Evolutionary conservation across 495 filamentous ascomycete genomes (phyloP), one percentile per base, ranked within the genome.

Genomic region (Penicillium bovifimosum): DNA sequence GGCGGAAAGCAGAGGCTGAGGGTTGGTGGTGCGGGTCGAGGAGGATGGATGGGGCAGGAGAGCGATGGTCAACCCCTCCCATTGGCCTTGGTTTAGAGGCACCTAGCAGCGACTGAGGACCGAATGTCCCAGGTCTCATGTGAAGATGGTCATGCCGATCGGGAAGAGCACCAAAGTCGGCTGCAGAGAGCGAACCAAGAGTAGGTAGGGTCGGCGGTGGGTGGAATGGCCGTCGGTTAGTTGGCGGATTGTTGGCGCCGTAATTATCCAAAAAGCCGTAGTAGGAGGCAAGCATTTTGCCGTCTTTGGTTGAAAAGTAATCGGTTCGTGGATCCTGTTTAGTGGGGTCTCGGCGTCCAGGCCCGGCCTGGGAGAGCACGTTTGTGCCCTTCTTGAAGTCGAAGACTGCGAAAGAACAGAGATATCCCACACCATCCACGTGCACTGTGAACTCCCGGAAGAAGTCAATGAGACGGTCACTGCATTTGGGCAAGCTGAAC

Each of bases 341-440:
- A 11, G 59, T 50, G 6, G 61, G 54, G 18, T 60, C 58, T 39
- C 47, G 62, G n/a, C 62, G 70, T n/a, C 56, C 60, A 11, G 51
- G 71, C 34, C 59, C 68, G 16, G 59, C 67, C 47, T 70, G 72
- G 24, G 73, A 69, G 20, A 72, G 73, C 46, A 76, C 82, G 50
- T 85, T 84, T 14, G 79, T 73, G 24, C 84, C 87, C 60, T 87
- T 91, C 66, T 96, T 88, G 75, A 97, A 98, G 56, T 96, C 88
- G 58, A 98, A 98, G n/a, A 96, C 89, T 16, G 91, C 93, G 70
- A 96, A 96, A 11, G 89, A 95, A 67, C 93, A 98, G 16, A 97
- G 88, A 62, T 95, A 90, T 32, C 93, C 93, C 50, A 98, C 78
- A 0, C 93, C 93, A 71, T 98, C 95, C 9, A 98, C 90, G 60